Evolutionary conservation across 345 rosid genomes (phyloP), one percentile per base, ranked within the genome.

Genomic region (Eucalyptus curtisii): DNA sequence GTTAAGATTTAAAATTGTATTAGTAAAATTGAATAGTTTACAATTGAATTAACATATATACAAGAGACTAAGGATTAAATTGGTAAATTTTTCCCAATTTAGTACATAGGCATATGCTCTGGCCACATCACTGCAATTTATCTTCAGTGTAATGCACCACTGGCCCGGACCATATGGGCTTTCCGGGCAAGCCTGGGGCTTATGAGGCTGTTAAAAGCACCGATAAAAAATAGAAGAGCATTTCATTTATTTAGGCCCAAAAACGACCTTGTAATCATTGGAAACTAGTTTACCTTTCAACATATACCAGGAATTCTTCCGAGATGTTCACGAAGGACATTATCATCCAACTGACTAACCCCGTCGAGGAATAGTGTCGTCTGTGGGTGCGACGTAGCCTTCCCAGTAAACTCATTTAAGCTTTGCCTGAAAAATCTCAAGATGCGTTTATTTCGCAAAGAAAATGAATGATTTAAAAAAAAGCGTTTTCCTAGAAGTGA

Each of bases 381-480:
- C 13, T 68, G 11, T 33, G 81, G 22, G 4, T 19, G 13, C 13
- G 81, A 17, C 8, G 6, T 22, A 5, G 25, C 25, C 81, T 71
- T 71, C 24, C 40, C 20, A 16, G 80, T 19, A 33, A 68, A 68
- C 44, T 68, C 44, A 3, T 10, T 68, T 68, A 9, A 17, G 44
- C 6, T 68, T 17, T 9, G 42, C 24, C 2, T 1, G 24, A 68
- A 68, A 31, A 8, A 37, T 31, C 42, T 31, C 10, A 3, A 8
- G 1, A 59, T 31, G 42, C 40, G 0, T 68, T 64, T n/a, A 0
- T 66, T 66, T 66, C 10, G 4, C 24, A n/a, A 7, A n/a, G 20
- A 66, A 31, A 31, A 66, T 15, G 37, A n/a, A 66, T 66, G 37
- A 66, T 68, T 33, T 17, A 1, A 33, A 33, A 33, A 33, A 16